Evolutionary conservation across 2,329 filamentous ascomycete species (phyloP).

Genomic region (Ilyonectria sp.): DNA sequence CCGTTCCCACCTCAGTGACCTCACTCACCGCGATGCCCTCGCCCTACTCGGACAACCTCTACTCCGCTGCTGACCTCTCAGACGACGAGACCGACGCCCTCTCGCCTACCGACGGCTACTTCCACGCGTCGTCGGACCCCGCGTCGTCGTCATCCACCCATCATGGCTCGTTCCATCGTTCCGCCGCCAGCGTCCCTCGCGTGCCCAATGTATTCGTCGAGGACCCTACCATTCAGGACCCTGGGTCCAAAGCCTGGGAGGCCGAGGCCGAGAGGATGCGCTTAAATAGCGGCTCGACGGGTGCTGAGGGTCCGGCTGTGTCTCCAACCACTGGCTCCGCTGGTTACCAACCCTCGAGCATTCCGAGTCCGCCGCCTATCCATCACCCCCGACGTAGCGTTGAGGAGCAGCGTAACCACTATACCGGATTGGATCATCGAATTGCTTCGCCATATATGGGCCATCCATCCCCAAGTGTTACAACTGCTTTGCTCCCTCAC

Average conservation of each 20-base stretch:
- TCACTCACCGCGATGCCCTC: conserved; percentile 55
- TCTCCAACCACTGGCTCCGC: background rate
- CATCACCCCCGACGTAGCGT: conserved; percentile 45
- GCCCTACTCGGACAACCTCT: conserved; percentile 65
- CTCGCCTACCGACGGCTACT: conserved; percentile 69
- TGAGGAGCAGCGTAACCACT: conserved; percentile 36
- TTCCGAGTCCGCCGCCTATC: background rate
- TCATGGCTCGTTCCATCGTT: conserved; percentile 42
- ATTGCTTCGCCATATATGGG: conserved; percentile 8
- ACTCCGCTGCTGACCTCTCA: conserved; percentile 58
- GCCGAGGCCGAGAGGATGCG: conserved; percentile 58
- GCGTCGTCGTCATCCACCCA: conserved; percentile 40
- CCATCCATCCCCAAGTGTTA: conserved; percentile 7
- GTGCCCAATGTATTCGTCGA: conserved; percentile 65
- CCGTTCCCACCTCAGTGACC: background rate
- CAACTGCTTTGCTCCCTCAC: conserved; percentile 36
- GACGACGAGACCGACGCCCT: conserved; percentile 56
- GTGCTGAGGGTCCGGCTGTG: conserved; percentile 1
- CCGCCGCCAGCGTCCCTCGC: conserved; percentile 57
- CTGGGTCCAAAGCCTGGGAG: conserved; percentile 60
- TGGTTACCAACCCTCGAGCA: background rate
- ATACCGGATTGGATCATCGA: conserved; percentile 1
- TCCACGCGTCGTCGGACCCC: conserved; percentile 57
- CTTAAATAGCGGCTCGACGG: conserved; percentile 45
- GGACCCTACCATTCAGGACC: conserved; percentile 62